Conservation (phyloP, 2,329 filamentous ascomycete genomes). For the Zopfia rhizophila region DNA sequence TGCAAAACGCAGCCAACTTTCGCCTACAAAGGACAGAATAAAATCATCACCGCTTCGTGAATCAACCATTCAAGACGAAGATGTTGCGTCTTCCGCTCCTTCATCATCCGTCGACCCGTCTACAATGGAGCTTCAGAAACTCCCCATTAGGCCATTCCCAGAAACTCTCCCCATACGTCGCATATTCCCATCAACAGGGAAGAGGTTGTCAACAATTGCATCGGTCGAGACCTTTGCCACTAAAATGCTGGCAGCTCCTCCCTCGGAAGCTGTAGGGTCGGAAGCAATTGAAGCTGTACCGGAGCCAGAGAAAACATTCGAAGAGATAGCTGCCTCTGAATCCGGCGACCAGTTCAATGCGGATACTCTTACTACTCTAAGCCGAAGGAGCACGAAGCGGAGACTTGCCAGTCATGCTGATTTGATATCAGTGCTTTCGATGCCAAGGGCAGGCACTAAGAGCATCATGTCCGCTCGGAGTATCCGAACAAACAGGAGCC, state of each 20-base stretch:
- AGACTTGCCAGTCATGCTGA: conserved; percentile 92
- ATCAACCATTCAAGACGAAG: conserved; percentile 33
- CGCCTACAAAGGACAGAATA: conserved; percentile 53
- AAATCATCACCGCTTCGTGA: conserved; percentile 43
- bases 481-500: conserved; percentile 76
- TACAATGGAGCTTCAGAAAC: conserved; percentile 42
- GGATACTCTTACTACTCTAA: conserved; percentile 50
- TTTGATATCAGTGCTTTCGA: conserved; percentile 88
- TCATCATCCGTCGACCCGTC: conserved; percentile 42
- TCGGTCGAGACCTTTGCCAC: conserved; percentile 65
- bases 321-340: conserved; percentile 40
- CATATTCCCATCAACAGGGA: conserved; percentile 64
- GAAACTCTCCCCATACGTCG: conserved; percentile 54
- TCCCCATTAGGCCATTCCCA: conserved; percentile 43
- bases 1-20: conserved; percentile 51
- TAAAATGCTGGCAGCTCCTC: conserved; percentile 38
- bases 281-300: conserved; percentile 33
- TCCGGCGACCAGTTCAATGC: conserved; percentile 40
- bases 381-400: conserved; percentile 60
- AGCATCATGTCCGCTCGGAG: conserved; percentile 82
- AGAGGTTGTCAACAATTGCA: conserved; percentile 67
- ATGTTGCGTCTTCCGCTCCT: conserved; percentile 30
- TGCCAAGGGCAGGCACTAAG: conserved; percentile 70
- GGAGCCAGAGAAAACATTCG: conserved; percentile 28
- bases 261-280: conserved; percentile 37